A percentile compares a stretch with the other conserved stretches of the same genome.
These are phyloP conservation scores for Ormosia emarginata DNA, from an alignment of 306 rosid genomes.

Conservation along the genomic window DNA sequence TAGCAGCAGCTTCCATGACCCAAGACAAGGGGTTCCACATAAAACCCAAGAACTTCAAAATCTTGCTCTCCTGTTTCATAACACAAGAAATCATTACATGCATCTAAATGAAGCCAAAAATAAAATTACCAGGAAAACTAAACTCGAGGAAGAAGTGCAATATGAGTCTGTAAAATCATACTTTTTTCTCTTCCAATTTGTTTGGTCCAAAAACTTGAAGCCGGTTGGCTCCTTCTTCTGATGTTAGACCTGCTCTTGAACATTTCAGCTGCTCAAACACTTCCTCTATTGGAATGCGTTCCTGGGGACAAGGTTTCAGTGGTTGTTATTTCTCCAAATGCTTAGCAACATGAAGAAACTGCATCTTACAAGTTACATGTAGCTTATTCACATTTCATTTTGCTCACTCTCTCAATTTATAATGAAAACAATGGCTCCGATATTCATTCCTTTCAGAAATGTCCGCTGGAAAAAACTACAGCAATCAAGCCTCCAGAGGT, in stretches of 20 bases:
- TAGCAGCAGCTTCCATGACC: constrained; percentile 99
- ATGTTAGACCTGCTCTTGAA: constrained; percentile 67
- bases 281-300: constrained; percentile 79
- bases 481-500: not conserved
- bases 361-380: not conserved
- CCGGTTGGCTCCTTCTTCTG: constrained; percentile 83
- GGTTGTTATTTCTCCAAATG: constrained; percentile 1
- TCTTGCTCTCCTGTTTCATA: constrained; percentile 71
- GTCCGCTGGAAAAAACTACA: not conserved
- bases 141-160: not conserved
- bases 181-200: constrained; percentile 95
- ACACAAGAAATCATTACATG: constrained; percentile 3
- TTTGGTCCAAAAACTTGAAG: constrained; percentile 92
- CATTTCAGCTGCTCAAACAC: constrained; percentile 93
- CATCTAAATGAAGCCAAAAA: not conserved
- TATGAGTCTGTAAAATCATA: not conserved
- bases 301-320: constrained; percentile 42
- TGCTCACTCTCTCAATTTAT: not conserved
- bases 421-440: not conserved
- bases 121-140: not conserved
- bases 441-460: not conserved
- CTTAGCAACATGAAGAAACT: not conserved
- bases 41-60: constrained; percentile 89
- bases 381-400: not conserved
- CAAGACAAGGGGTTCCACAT: constrained; percentile 99